Base-by-base conservation (phyloP, 306 rosid genomes). In the Sesbania bispinosa region DNA sequence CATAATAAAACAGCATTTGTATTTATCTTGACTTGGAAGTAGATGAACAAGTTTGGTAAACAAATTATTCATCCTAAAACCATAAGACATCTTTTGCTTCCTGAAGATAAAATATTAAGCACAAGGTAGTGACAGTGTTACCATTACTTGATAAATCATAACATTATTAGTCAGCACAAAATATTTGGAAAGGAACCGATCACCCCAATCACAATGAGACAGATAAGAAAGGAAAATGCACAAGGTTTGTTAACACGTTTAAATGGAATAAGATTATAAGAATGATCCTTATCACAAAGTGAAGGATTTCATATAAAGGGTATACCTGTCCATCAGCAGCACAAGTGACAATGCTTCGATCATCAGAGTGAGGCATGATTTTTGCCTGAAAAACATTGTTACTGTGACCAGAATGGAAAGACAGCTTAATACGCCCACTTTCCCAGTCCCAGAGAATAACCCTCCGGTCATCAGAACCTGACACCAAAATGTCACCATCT, bases 241-340 rank as follows among this genome's bases (percentile, higher is more conserved):
- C 14, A 20, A 26, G 24, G 45, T 43, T 18, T 13, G 46, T 71
- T 13, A 38, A 32, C 35, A 43, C 29, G 19, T 7, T 7, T 2
- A 50, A 69, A 50, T 48, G 58, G 63, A 68, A 57, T 4, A 3
- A 23, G n/a, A 46, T 62, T 58, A 59, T 6, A 7, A 26, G 15
- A 53, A 26, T 3, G 42, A 36, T 11, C 4, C 53, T 42, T 45
- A 19, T 46, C 4, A 27, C 20, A 71, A 11, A 54, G 65, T 32
- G 29, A 36, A 46, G 33, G 5, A 33, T 52, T 16, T 18, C 42
- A 51, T 9, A 64, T 24, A 46, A 50, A 70, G 15, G 21, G 61
- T 33, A 32, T 78, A 88, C 97, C 97, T 89, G 92, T 26, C 98
- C 98, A 85, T 94, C 97, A 62, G 97, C 97, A 67, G 88, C 97